phyloP scores from a whole-genome alignment of 306 rosid genomes.

The Cucumis melo region DNA sequence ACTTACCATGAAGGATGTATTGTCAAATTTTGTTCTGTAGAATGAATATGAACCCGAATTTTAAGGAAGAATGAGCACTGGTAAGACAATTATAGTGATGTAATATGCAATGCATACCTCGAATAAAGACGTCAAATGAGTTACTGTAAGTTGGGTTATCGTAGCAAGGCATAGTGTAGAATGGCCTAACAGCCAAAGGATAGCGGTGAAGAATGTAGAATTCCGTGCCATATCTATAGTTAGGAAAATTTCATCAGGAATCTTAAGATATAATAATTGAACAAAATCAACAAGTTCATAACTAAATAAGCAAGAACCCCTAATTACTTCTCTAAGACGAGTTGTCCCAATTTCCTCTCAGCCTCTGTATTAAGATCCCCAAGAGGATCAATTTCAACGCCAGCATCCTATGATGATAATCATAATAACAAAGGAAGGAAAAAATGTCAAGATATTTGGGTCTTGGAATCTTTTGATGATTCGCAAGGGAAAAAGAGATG shows the following conservation, averaged over 20 bases:
- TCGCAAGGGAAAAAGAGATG: background rate
- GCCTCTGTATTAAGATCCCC: constrained; percentile 86
- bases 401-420: constrained; percentile 55
- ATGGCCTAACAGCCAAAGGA: constrained; percentile 82
- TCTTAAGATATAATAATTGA: background rate
- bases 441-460: background rate
- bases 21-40: background rate
- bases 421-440: background rate
- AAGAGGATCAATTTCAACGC: constrained; percentile 66
- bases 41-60: background rate
- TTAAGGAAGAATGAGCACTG: background rate
- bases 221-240: constrained; percentile 70
- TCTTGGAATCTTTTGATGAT: background rate
- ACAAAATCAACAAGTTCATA: background rate
- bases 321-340: constrained; percentile 69
- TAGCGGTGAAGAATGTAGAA: constrained; percentile 84
- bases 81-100: background rate
- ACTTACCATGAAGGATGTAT: background rate
- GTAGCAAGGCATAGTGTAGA: constrained; percentile 90
- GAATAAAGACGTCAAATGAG: constrained; percentile 90
- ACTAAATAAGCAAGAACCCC: background rate
- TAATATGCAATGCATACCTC: constrained; percentile 38
- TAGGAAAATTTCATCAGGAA: background rate
- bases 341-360: constrained; percentile 75
- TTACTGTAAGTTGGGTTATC: constrained; percentile 67